phyloP scores from a whole-genome alignment of 257 asterid species.

The Solanum acaule region DNA sequence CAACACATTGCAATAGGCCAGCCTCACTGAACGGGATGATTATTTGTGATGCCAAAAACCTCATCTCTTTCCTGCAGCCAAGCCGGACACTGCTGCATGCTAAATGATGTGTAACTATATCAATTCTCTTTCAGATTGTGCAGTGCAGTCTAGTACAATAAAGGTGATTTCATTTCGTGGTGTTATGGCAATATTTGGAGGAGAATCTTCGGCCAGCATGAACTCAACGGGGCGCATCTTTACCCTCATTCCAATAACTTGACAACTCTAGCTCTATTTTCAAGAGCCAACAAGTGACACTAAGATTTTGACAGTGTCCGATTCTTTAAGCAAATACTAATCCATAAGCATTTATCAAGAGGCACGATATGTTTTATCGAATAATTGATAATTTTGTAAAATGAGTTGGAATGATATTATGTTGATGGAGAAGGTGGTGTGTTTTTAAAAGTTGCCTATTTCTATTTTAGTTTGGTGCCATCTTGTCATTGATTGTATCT shows the following conservation, averaged over 20 bases:
- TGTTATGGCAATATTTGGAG: not conserved
- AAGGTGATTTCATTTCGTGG: not conserved
- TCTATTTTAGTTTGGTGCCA: not conserved
- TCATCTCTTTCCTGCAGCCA: not conserved
- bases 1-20: not conserved
- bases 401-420: not conserved
- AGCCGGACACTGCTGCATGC: not conserved
- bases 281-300: not conserved
- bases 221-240: not conserved
- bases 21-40: not conserved
- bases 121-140: not conserved
- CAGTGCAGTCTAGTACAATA: not conserved
- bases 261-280: not conserved
- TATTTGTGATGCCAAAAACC: not conserved
- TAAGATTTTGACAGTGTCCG: not conserved
- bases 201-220: not conserved
- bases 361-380: not conserved
- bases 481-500: not conserved
- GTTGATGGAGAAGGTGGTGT: not conserved
- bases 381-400: not conserved
- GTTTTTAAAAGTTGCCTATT: not conserved
- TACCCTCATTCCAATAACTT: not conserved
- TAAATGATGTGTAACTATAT: not conserved
- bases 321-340: not conserved
- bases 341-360: not conserved